Evolutionary conservation across 371 early-diverging fungal genomes (phyloP), one percentile per base, ranked within the genome.

Genomic region (Conidiobolus incongruus): DNA sequence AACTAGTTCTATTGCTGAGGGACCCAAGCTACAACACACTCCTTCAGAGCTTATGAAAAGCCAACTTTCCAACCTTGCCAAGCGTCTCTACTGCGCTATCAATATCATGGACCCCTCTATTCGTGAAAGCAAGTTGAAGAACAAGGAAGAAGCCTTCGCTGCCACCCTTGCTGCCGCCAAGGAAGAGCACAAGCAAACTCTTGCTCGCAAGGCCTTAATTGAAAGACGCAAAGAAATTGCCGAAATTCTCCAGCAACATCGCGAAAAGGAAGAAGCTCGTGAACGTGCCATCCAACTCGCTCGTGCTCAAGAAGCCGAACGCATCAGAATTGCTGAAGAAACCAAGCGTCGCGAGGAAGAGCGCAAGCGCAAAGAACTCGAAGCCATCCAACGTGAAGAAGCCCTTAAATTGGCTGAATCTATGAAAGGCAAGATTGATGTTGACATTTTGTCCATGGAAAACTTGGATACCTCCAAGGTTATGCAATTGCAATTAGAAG

Each of bases 151-250:
- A 16, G 72, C 75, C 0, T 59, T 84, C 38, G 51, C 67, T 32
- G 61, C 64, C 41, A 81, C 83, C 22, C 55, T 80, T 32, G 57
- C 62, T 48, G 62, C 65, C 39, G 68, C 77, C 56, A 73, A 78
- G 49, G 72, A 77, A 57, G 96, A 95, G 64, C 81, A 84, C 62
- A 69, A 73, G 55, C 58, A 61, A 12, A 74, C 80, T 22, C 52
- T 76, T 23, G 73, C 72, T 26, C 75, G 93, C 49, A 76, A 84
- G 62, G 62, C 68, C 10, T 67, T 85, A 29, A 86, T 93, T 49
- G 90, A 92, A 52, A 81, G 77, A 49, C 77, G 88, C 59, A 91
- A 92, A 72, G 89, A 90, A 58, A 56, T 82, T 12, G 70, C 79
- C 39, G 92, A 91, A 57, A 77, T 72, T 17, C 66, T 79, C 47